phyloP scores from a whole-genome alignment of 176 grass and related monocot genomes.

The Puya raimondii region DNA sequence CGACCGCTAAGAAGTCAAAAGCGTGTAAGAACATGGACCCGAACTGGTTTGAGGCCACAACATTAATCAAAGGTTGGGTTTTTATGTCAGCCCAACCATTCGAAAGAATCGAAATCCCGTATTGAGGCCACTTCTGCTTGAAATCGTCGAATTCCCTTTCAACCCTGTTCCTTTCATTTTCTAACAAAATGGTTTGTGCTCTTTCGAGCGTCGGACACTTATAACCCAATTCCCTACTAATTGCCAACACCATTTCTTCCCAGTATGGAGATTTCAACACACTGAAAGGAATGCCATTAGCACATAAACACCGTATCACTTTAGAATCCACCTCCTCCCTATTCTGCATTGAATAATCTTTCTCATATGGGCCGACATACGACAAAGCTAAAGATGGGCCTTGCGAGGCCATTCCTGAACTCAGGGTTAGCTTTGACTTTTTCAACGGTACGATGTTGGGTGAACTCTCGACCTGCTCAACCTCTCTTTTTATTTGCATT shows the following conservation, averaged over 20 bases:
- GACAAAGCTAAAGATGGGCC: constrained; percentile 22
- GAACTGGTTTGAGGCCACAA: constrained; percentile 28
- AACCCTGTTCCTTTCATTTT: constrained; percentile 16
- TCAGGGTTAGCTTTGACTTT: constrained; percentile 23
- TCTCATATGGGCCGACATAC: constrained; percentile 20
- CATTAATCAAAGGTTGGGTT: constrained; percentile 21
- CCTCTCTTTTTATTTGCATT: constrained; percentile 33
- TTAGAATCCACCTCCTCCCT: constrained; percentile 29
- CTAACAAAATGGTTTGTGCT: constrained; percentile 20
- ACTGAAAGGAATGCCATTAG: constrained; percentile 31
- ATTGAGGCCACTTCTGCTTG: constrained; percentile 24
- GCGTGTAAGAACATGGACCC: constrained; percentile 25
- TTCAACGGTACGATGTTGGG: constrained; percentile 24
- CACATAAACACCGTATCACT: constrained; percentile 24
- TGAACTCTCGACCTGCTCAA: constrained; percentile 25
- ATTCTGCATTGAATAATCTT: constrained; percentile 15
- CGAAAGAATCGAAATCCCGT: constrained; percentile 25
- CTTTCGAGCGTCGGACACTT: constrained; percentile 21
- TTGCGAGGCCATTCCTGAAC: constrained; percentile 6
- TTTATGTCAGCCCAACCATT: constrained; percentile 26
- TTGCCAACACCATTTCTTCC: constrained; percentile 29
- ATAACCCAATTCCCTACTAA: constrained; percentile 28
- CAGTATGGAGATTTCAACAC: constrained; percentile 24
- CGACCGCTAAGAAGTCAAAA: constrained; percentile 15
- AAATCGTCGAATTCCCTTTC: constrained; percentile 25